Evolutionary conservation across 208 protist genomes (phyloP).

Genomic region (Strigomonas galati): DNA sequence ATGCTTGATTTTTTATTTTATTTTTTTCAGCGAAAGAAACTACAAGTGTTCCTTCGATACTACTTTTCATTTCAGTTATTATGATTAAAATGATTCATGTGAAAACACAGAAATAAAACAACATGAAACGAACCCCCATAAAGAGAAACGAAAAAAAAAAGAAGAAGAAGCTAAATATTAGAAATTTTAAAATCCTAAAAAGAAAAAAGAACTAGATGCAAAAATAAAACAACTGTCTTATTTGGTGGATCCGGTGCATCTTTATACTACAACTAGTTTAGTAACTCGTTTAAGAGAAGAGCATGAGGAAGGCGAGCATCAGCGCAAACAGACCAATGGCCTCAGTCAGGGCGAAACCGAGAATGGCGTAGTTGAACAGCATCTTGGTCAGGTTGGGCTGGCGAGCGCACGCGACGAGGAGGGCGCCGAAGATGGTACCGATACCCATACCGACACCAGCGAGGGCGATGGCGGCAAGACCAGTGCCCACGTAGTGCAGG

Average conservation of each 20-base stretch:
- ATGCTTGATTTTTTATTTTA: neutral
- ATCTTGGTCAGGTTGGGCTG: conserved; percentile 76
- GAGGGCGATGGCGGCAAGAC: conserved; percentile 64
- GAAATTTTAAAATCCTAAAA: conserved; percentile 1
- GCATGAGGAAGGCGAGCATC: conserved; percentile 79
- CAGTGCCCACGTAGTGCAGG: conserved; percentile 70
- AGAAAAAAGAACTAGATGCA: conserved; percentile 16
- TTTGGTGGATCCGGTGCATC: neutral
- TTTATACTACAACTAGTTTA: conserved; percentile 13
- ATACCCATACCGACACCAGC: conserved; percentile 77
- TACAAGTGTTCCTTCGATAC: neutral
- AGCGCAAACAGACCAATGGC: conserved; percentile 75
- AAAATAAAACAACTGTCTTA: neutral
- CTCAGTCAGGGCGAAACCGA: conserved; percentile 78
- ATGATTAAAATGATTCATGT: neutral
- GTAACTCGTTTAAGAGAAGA: conserved; percentile 53
- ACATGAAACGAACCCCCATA: neutral
- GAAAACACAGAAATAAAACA: neutral
- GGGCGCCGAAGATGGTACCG: conserved; percentile 63
- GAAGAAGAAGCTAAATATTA: neutral
- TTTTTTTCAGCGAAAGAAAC: conserved; percentile 2
- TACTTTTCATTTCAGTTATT: neutral
- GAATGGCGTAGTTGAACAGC: conserved; percentile 82
- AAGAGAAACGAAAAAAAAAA: conserved; percentile 6
- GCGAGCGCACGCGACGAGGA: conserved; percentile 64